Conservation (phyloP, 2,329 filamentous ascomycete species). For the Acephala macrosclerotiorum region DNA sequence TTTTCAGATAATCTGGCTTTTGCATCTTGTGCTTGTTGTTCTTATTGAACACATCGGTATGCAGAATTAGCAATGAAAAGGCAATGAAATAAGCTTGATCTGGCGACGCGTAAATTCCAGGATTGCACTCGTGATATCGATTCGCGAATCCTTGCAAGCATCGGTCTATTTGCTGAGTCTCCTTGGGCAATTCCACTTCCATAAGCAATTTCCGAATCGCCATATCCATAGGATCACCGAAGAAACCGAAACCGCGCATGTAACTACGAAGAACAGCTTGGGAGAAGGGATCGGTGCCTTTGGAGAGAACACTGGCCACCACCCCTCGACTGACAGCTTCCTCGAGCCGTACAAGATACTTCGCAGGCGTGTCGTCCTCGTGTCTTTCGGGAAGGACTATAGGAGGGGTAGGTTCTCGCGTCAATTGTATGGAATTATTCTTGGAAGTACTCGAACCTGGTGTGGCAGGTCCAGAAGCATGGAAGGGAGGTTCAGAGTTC, state of each 20-base stretch:
- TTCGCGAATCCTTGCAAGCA: slow-evolving; percentile 95
- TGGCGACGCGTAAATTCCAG: slow-evolving; percentile 87
- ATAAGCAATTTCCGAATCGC: slow-evolving; percentile 93
- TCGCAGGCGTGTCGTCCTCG: slow-evolving; percentile 89
- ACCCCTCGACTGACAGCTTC: slow-evolving; percentile 80
- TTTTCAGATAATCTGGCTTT: slow-evolving; percentile 92
- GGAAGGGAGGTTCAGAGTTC: slow-evolving; percentile 75
- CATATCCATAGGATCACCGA: slow-evolving; percentile 98
- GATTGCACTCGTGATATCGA: slow-evolving; percentile 97
- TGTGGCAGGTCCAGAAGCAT: slow-evolving; percentile 74
- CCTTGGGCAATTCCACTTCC: slow-evolving; percentile 94
- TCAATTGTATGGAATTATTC: slow-evolving; percentile 81
- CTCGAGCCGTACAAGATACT: slow-evolving; percentile 86
- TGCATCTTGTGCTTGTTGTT: slow-evolving; percentile 99
- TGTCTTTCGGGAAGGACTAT: slow-evolving; percentile 77
- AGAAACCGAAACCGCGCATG: slow-evolving; percentile 94
- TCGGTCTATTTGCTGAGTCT: slow-evolving; percentile 97
- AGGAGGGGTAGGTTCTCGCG: slow-evolving; percentile 71
- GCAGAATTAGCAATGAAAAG: slow-evolving; percentile 93
- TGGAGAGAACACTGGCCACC: slow-evolving; percentile 86
- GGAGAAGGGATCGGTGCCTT: slow-evolving; percentile 84
- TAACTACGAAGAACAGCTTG: slow-evolving; percentile 88
- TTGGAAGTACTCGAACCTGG: slow-evolving; percentile 77
- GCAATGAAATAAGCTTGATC: slow-evolving; percentile 99
- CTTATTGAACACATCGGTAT: slow-evolving; percentile 99